A percentile compares a stretch with the other conserved stretches of the same genome.
phyloP scores from a whole-genome alignment of 2,329 filamentous ascomycete genomes.

The Xylaria sp. region DNA sequence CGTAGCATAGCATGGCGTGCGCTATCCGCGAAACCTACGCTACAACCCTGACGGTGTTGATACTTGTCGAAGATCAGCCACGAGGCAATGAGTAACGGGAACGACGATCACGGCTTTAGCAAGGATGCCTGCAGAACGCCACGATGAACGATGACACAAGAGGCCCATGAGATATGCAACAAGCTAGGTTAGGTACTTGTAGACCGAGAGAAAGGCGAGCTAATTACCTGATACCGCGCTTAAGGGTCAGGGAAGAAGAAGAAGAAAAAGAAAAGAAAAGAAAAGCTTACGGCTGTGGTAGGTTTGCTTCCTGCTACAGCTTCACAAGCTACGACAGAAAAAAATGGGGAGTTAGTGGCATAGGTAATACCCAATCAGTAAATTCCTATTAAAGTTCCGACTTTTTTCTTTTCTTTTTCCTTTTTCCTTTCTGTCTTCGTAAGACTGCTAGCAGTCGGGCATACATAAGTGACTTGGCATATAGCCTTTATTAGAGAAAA shows the following conservation, averaged over 20 bases:
- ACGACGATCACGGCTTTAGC: constrained; percentile 9
- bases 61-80: constrained; percentile 60
- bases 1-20: constrained; percentile 62
- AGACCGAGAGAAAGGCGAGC: background rate
- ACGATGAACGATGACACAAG: constrained; percentile 4
- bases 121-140: constrained; percentile 9
- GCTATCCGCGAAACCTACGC: constrained; percentile 77
- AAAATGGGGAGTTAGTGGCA: background rate
- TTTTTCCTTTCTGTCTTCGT: background rate
- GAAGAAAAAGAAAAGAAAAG: too few species aligned
- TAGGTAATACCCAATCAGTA: constrained; percentile 3
- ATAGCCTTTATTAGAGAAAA: background rate
- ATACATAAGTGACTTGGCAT: background rate
- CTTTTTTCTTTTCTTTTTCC: background rate
- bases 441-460: background rate
- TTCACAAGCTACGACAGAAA: too few species aligned
- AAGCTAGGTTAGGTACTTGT: background rate
- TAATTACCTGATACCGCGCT: background rate
- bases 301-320: background rate
- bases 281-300: background rate
- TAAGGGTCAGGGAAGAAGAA: background rate
- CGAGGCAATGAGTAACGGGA: constrained; percentile 39
- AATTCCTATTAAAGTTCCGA: too few species aligned
- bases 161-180: background rate
- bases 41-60: constrained; percentile 71